phyloP scores from a whole-genome alignment of 768 basidiomycete species.

The Lactarius psammicola region DNA sequence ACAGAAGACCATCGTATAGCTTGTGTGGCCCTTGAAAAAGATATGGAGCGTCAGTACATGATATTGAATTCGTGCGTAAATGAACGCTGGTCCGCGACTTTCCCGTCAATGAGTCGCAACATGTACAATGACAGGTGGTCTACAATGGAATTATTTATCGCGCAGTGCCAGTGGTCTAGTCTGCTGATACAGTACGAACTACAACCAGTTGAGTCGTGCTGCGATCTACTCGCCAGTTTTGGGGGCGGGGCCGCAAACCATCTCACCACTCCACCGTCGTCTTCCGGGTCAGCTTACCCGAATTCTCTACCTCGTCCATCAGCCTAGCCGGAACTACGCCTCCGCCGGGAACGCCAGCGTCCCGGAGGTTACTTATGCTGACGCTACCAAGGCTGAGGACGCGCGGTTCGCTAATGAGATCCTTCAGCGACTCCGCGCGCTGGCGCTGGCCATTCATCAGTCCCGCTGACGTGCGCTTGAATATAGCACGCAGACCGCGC shows the following conservation, averaged over 20 bases:
- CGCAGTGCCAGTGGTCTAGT: slow-evolving; percentile 1
- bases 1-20: too few species aligned
- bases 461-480: slow-evolving; percentile 23
- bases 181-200: not conserved
- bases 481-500: slow-evolving; percentile 19
- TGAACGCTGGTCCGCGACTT: too few species aligned
- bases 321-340: not conserved
- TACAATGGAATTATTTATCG: too few species aligned
- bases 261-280: not conserved
- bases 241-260: not conserved
- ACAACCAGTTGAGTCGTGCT: not conserved
- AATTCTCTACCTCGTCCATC: not conserved
- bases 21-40: too few species aligned
- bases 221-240: not conserved
- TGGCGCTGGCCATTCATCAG: slow-evolving; percentile 9
- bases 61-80: too few species aligned
- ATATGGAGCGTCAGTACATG: too few species aligned
- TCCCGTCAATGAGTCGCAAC: too few species aligned
- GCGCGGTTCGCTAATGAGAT: slow-evolving; percentile 17
- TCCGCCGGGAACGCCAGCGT: slow-evolving; percentile 1
- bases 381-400: slow-evolving; percentile 20
- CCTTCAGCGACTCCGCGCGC: slow-evolving; percentile 23
- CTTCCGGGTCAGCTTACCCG: not conserved
- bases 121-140: too few species aligned
- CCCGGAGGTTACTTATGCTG: slow-evolving; percentile 15